Conservation (phyloP, 805 yeast genomes). For the Schwanniomyces pseudopolymorphus region DNA sequence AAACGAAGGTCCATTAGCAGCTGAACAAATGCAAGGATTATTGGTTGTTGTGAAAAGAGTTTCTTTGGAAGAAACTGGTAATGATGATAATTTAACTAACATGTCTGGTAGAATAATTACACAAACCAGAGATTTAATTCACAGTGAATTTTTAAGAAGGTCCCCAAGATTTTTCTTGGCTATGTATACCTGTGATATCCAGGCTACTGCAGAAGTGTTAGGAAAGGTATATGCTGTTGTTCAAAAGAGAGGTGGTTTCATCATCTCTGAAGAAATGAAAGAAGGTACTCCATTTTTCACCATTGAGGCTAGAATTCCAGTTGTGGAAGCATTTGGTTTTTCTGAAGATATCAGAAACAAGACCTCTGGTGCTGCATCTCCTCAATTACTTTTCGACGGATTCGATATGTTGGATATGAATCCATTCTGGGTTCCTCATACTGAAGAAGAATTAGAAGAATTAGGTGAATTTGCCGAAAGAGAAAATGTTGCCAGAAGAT, state of each 20-base stretch:
- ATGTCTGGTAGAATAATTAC: conserved; percentile 73
- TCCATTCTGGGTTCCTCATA: conserved; percentile 99
- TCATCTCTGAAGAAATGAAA: conserved; percentile 90
- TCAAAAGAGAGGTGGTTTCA: conserved; percentile 81
- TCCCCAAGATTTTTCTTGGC: conserved; percentile 91
- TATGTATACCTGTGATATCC: conserved; percentile 91
- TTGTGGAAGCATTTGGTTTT: conserved; percentile 94
- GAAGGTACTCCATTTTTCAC: conserved; percentile 98
- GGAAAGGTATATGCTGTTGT: conserved; percentile 96
- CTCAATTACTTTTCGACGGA: conserved; percentile 89
- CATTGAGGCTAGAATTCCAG: conserved; percentile 82
- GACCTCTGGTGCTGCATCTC: conserved; percentile 96
- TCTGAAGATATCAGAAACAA: conserved; percentile 90
- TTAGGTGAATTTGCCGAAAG: conserved; percentile 90
- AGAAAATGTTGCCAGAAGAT: conserved; percentile 85
- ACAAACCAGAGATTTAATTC: conserved; percentile 69
- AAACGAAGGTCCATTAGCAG: conserved; percentile 82
- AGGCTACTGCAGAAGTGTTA: conserved; percentile 88
- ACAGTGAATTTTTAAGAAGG: conserved; percentile 69
- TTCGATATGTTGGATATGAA: conserved; percentile 84
- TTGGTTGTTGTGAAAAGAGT: conserved; percentile 43
- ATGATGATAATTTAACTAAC: conserved; percentile 39
- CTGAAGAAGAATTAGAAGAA: conserved; percentile 93
- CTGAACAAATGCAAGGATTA: conserved; percentile 86
- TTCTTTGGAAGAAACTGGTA: conserved; percentile 20